phyloP scores from a whole-genome alignment of 1,284 basidiomycete genomes.

The Hemileia vastatrix region DNA sequence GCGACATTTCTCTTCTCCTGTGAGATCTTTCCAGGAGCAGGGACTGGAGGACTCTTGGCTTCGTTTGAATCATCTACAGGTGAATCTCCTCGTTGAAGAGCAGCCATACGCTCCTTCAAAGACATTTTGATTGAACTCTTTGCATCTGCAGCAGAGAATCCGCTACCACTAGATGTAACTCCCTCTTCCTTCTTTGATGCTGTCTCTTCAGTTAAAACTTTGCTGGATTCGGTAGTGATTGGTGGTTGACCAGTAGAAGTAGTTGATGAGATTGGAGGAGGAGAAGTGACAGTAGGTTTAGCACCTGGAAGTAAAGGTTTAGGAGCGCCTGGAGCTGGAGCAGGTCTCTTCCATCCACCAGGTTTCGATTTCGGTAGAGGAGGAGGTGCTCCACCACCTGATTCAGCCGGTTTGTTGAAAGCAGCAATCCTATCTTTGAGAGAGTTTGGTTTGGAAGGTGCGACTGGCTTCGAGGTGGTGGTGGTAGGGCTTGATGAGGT shows the following conservation, averaged over 20 bases:
- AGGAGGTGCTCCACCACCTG: conserved; percentile 28
- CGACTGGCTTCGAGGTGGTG: background rate
- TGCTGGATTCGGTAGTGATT: background rate
- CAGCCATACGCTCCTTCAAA: conserved; percentile 42
- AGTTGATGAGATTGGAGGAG: background rate
- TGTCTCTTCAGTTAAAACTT: conserved; percentile 3
- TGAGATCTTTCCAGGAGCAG: conserved; percentile 28
- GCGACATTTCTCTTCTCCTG: conserved; percentile 29
- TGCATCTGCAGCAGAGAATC: conserved; percentile 39
- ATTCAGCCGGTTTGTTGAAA: conserved; percentile 37
- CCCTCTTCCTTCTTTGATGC: background rate
- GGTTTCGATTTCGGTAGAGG: conserved; percentile 37
- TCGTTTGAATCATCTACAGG: background rate
- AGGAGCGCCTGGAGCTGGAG: conserved; percentile 27
- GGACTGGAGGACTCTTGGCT: background rate
- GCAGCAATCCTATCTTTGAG: conserved; percentile 41
- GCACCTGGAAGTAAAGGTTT: conserved; percentile 34
- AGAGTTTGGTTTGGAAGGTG: conserved; percentile 21
- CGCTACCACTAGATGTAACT: conserved; percentile 17
- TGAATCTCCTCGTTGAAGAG: conserved; percentile 35
- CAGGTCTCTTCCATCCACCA: conserved; percentile 38
- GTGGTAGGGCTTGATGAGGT: too few species aligned
- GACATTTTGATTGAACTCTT: conserved; percentile 42
- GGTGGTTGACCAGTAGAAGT: conserved; percentile 5
- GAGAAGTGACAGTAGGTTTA: conserved; percentile 2